phyloP scores from a whole-genome alignment of 1,284 basidiomycete genomes.

The Omphalotus olearius region DNA sequence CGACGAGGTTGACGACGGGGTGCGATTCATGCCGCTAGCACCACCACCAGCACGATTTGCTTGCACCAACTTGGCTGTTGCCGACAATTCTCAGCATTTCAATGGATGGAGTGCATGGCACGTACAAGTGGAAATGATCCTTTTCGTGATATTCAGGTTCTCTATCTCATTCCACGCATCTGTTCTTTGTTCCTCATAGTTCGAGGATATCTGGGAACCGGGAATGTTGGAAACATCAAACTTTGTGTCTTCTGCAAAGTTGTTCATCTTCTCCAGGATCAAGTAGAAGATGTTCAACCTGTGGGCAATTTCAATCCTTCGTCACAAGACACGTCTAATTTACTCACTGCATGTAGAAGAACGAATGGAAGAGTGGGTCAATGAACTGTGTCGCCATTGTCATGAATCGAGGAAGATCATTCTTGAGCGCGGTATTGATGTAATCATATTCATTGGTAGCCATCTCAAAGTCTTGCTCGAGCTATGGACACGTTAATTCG shows the following conservation, averaged over 20 bases:
- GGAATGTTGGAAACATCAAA: constrained; percentile 69
- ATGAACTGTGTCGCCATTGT: constrained; percentile 86
- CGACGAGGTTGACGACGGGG: constrained; percentile 40
- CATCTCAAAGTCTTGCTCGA: constrained; percentile 97
- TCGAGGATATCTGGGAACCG: constrained; percentile 68
- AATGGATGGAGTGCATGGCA: not conserved
- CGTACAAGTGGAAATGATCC: constrained; percentile 81
- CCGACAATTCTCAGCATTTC: constrained; percentile 9
- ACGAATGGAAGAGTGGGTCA: constrained; percentile 94
- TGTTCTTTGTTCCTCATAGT: constrained; percentile 77
- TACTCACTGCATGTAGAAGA: constrained; percentile 98
- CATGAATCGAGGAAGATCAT: constrained; percentile 91
- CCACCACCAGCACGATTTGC: constrained; percentile 37
- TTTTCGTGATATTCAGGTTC: constrained; percentile 73
- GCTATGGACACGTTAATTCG: constrained; percentile 39
- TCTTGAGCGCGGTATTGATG: constrained; percentile 91
- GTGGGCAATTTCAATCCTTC: not conserved
- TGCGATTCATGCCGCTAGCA: constrained; percentile 15
- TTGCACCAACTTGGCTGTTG: constrained; percentile 62
- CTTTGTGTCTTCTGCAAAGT: constrained; percentile 77
- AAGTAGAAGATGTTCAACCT: constrained; percentile 94
- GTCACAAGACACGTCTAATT: not conserved
- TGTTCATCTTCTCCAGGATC: constrained; percentile 88
- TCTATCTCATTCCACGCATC: constrained; percentile 80
- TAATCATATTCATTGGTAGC: constrained; percentile 96